Conservation (phyloP, 306 rosid species). For the Aeschynomene evenia region DNA sequence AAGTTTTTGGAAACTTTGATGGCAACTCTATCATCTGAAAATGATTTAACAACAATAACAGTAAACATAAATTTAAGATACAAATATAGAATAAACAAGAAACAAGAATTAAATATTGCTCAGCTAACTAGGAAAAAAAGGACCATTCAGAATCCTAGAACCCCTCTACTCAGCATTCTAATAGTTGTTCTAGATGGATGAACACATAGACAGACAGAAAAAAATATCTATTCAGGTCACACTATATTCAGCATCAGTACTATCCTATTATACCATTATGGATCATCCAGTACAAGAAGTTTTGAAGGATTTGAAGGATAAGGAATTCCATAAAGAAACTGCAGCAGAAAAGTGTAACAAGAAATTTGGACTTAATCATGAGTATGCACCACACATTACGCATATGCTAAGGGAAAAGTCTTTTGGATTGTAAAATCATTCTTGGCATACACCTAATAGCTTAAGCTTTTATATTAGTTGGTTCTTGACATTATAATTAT, state of each 20-base stretch:
- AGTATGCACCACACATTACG: conserved; percentile 10
- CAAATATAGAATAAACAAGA: conserved; percentile 5
- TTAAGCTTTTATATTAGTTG: not conserved
- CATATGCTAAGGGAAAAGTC: not conserved
- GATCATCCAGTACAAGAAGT: not conserved
- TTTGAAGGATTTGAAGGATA: not conserved
- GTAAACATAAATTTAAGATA: not conserved
- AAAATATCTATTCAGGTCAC: not conserved
- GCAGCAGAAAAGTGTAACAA: conserved; percentile 3
- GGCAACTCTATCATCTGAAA: conserved; percentile 92
- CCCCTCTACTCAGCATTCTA: not conserved
- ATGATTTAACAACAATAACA: conserved; percentile 17
- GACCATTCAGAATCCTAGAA: not conserved
- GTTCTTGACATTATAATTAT: conserved; percentile 15
- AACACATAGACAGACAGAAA: conserved; percentile 5
- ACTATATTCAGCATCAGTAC: not conserved
- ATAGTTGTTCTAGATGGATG: conserved; percentile 3
- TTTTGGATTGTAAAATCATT: conserved; percentile 5
- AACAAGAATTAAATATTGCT: conserved; percentile 12
- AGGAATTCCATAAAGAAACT: conserved; percentile 14
- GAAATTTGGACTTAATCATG: not conserved
- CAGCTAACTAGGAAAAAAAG: conserved; percentile 10
- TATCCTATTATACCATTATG: not conserved
- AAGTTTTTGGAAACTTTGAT: conserved; percentile 81
- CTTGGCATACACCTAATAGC: not conserved